Evolutionary conservation across 2,329 filamentous ascomycete species (phyloP), one percentile per base, ranked within the genome.

Genomic region (Aspergillus candidus): DNA sequence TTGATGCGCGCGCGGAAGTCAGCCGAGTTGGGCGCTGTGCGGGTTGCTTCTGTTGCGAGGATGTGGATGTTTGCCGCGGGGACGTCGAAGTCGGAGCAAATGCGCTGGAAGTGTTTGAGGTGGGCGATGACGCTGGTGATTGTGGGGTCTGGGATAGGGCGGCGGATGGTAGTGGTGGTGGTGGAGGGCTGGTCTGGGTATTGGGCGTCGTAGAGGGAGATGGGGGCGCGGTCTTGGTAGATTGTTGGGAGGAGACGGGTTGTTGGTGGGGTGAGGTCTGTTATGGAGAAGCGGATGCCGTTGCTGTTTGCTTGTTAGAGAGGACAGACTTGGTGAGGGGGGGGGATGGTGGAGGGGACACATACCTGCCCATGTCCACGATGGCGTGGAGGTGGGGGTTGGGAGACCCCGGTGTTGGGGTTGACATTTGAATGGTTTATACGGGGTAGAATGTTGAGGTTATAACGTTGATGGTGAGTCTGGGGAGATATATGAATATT

Each of bases 221-320:
- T 93, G 15, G 76, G 78, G 8, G 82, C 84, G 5, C 90, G 83
- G 56, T 88, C 81, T 56, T 85, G 80, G 67, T 88, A 94, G 44
- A 95, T 58, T 18, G 85, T 90, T 13, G 77, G 82, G 34, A 95
- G 75, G 17, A 89, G 79, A 17, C 89, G 84, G 17, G 85, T 76
- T 32, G 73, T 79, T 4, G 81, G 79, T 15, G 84, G 82, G 4
- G 82, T 77, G n/a, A 94, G 75, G 53, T 88, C 82, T 7, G 88
- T 87, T 58, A 95, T 88, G 35, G 88, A 91, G 73, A 94, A 94
- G 43, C 90, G 87, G 57, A 95, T 91, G 57, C 89, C 90, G 72
- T 95, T 96, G 72, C 88, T 66, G 31, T 33, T 29, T 31, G 17
- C 18, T 40, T 12, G 31, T 36, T 15, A 35, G 35, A 13, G 13